These are phyloP conservation scores for Biscogniauxia mediterranea DNA, from an alignment of 2,329 filamentous ascomycete genomes.

Conservation along the genomic window DNA sequence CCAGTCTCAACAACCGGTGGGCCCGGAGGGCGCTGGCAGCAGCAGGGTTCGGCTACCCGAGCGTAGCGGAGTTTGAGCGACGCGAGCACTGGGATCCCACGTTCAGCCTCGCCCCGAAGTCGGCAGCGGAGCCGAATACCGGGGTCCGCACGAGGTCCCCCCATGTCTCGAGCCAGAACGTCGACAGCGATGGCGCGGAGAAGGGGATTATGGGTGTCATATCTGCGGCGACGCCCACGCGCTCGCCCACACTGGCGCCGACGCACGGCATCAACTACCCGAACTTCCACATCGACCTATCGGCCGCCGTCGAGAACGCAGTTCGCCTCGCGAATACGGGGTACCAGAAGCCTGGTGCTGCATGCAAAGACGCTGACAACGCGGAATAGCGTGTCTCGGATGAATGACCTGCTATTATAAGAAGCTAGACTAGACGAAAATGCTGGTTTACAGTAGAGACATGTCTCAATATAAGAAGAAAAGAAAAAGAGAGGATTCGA, in stretches of 20 bases:
- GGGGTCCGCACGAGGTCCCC: neutral
- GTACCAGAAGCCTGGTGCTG: neutral
- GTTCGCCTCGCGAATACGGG: neutral
- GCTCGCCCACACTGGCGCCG: conserved; percentile 22
- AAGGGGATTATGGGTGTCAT: neutral
- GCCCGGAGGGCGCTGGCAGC: conserved; percentile 54
- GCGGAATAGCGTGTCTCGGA: neutral
- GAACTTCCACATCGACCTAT: conserved; percentile 47
- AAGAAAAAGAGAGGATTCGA: too few species aligned
- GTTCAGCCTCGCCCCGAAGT: conserved; percentile 22
- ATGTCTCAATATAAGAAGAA: too few species aligned
- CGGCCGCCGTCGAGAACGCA: conserved; percentile 37
- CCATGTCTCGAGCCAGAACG: too few species aligned
- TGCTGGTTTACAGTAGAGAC: too few species aligned
- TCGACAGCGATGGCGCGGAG: neutral
- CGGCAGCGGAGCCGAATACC: conserved; percentile 2
- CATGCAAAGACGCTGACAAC: neutral
- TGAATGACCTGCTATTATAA: too few species aligned
- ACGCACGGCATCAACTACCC: conserved; percentile 44
- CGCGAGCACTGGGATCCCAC: conserved; percentile 8
- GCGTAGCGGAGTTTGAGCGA: conserved; percentile 1
- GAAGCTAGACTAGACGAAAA: too few species aligned
- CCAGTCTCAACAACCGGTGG: conserved; percentile 55
- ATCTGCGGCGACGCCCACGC: neutral
- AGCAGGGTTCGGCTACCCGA: conserved; percentile 53